phyloP scores from a whole-genome alignment of 257 asterid species.

The Forsythia suspensa region DNA sequence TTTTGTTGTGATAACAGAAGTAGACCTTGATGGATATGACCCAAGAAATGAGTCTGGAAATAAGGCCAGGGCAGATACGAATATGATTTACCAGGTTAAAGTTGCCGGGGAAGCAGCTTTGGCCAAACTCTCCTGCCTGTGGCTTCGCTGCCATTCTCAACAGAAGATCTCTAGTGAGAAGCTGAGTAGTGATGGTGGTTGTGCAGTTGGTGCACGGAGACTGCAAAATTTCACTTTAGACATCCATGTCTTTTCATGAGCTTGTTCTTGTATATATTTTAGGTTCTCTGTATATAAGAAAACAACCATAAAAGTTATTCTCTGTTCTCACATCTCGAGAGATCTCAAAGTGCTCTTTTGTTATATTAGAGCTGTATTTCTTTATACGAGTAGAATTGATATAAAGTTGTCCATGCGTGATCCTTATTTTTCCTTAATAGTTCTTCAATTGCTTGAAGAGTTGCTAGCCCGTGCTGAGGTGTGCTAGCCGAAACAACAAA shows the following conservation, averaged over 20 bases:
- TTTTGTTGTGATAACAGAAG: constrained; percentile 49
- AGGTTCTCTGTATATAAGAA: too few species aligned
- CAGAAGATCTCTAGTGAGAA: constrained; percentile 30
- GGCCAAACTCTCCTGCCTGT: constrained; percentile 50
- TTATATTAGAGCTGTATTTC: too few species aligned
- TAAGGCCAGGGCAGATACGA: constrained; percentile 42
- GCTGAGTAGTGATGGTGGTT: constrained; percentile 10
- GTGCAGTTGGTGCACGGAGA: not conserved
- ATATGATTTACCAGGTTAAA: constrained; percentile 48
- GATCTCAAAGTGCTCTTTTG: too few species aligned
- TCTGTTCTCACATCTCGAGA: too few species aligned
- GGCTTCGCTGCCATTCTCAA: constrained; percentile 36
- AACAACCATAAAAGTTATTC: too few species aligned
- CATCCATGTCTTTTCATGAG: constrained; percentile 43
- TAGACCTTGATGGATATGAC: constrained; percentile 57
- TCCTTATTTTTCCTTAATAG: not conserved
- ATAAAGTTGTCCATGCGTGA: too few species aligned
- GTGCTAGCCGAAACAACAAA: not conserved
- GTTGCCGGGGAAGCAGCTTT: constrained; percentile 55
- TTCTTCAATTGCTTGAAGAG: too few species aligned
- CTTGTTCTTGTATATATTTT: constrained; percentile 6
- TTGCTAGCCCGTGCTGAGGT: too few species aligned
- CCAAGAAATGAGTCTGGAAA: constrained; percentile 26
- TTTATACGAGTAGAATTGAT: too few species aligned
- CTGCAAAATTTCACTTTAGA: constrained; percentile 35